A percentile compares a stretch with the other conserved stretches of the same genome.
Conservation (phyloP, 306 rosid species). For the Castanospermum australe region DNA sequence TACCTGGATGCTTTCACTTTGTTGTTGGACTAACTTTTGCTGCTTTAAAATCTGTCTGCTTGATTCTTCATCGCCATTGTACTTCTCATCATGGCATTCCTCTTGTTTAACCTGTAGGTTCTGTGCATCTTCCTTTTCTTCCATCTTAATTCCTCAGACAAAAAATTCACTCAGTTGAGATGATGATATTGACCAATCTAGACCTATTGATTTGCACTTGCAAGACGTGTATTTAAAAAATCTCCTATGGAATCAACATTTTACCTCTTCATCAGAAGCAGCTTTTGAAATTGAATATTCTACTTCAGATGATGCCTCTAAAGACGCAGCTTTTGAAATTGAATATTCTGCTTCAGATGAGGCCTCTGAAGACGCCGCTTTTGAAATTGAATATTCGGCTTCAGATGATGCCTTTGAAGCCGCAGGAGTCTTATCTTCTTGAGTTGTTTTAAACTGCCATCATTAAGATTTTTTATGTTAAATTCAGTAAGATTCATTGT, state of each 20-base stretch:
- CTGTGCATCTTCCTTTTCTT: conserved; percentile 36
- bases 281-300: conserved; percentile 41
- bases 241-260: conserved; percentile 14
- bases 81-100: conserved; percentile 23
- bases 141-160: conserved; percentile 41
- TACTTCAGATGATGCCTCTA: conserved; percentile 21
- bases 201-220: conserved; percentile 1
- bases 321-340: conserved; percentile 42
- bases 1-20: conserved; percentile 66
- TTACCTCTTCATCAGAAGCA: conserved; percentile 55
- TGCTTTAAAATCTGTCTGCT: conserved; percentile 32
- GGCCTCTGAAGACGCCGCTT: conserved; percentile 36
- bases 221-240: not conserved
- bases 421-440: conserved; percentile 44
- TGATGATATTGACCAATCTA: not conserved
- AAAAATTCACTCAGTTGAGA: conserved; percentile 3
- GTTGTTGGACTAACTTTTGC: conserved; percentile 52
- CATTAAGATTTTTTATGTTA: not conserved
- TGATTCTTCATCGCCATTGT: conserved; percentile 33
- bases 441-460: conserved; percentile 54
- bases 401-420: conserved; percentile 33
- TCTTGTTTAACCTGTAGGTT: conserved; percentile 31
- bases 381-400: conserved; percentile 38
- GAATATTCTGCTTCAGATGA: conserved; percentile 34
- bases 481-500: not conserved